phyloP scores from a whole-genome alignment of 139 green algal species.

The Closterium sp. region DNA sequence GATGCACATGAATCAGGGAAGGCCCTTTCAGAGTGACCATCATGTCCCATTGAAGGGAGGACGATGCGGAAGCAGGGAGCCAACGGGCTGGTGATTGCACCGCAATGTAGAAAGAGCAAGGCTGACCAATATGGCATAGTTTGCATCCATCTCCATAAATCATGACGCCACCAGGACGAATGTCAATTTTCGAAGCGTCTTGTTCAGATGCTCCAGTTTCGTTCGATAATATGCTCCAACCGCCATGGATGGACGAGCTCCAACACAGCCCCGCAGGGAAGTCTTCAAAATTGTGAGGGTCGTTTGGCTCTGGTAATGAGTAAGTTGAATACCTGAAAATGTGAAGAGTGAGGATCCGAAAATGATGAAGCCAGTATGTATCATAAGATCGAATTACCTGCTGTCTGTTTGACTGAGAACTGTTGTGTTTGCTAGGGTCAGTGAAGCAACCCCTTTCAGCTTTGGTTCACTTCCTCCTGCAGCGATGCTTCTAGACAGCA shows the following conservation, averaged over 20 bases:
- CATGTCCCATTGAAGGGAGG: background rate
- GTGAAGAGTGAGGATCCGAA: background rate
- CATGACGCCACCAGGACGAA: background rate
- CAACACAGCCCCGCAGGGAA: background rate
- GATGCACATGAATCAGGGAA: background rate
- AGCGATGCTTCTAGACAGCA: background rate
- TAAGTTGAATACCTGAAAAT: background rate
- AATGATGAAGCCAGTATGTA: background rate
- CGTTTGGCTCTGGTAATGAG: background rate
- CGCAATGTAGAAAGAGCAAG: background rate
- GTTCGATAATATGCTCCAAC: background rate
- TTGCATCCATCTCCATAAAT: background rate
- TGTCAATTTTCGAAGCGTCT: background rate
- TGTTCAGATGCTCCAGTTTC: background rate
- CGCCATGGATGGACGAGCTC: background rate
- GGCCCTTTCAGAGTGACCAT: background rate
- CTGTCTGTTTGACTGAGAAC: background rate
- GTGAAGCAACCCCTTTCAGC: background rate
- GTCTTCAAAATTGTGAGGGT: background rate
- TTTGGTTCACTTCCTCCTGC: background rate
- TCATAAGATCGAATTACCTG: background rate
- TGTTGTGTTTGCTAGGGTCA: background rate
- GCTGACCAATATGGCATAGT: background rate
- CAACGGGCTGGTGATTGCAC: background rate
- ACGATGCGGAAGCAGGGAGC: background rate